These are phyloP conservation scores for Cornus suecica DNA, from an alignment of 148 eudicot genomes.

Conservation along the genomic window DNA sequence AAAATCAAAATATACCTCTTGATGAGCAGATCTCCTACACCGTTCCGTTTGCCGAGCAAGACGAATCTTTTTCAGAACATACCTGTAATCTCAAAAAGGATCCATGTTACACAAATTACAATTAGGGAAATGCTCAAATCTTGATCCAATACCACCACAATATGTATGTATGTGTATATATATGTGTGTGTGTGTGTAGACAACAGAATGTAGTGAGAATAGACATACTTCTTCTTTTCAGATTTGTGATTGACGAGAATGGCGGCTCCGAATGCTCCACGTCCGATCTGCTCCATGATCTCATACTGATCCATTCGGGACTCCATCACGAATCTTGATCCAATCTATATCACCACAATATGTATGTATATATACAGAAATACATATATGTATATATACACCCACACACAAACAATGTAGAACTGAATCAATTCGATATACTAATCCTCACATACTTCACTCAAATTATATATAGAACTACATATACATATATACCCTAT, in stretches of 20 bases:
- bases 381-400: no score
- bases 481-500: not conserved
- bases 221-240: constrained; percentile 74
- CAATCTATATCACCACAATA: not conserved
- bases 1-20: constrained; percentile 60
- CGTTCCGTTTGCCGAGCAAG: constrained; percentile 96
- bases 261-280: constrained; percentile 99
- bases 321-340: constrained; percentile 56
- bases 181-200: no score
- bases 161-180: no score
- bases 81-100: constrained; percentile 38
- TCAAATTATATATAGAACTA: not conserved
- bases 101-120: not conserved
- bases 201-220: not conserved
- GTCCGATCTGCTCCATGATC: constrained; percentile 98
- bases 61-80: constrained; percentile 93
- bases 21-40: constrained; percentile 97
- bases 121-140: not conserved
- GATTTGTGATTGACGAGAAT: constrained; percentile 85
- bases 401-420: not conserved
- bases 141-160: no score
- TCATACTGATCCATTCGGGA: constrained; percentile 97
- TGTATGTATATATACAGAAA: not conserved
- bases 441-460: not conserved
- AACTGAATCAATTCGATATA: not conserved